These are phyloP conservation scores for Inonotus hispidus DNA, from an alignment of 1,284 basidiomycete species.

Conservation along the genomic window DNA sequence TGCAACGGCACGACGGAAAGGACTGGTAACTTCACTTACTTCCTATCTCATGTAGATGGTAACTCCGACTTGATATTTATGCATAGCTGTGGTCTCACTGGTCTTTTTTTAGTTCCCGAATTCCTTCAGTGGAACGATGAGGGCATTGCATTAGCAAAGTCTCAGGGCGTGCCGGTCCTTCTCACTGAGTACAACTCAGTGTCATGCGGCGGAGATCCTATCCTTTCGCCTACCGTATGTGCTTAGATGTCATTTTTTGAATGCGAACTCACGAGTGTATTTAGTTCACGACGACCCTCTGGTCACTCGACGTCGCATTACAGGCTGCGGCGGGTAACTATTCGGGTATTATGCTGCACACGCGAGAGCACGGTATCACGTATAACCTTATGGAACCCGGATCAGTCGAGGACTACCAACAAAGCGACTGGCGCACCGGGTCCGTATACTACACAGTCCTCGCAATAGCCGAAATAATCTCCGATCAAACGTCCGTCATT, in stretches of 20 bases:
- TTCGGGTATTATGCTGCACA: constrained; percentile 44
- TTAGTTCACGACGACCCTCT: constrained; percentile 58
- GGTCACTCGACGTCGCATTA: constrained; percentile 50
- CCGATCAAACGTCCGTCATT: constrained; percentile 40
- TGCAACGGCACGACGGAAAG: constrained; percentile 18
- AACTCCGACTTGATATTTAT: neutral
- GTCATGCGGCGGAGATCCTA: constrained; percentile 58
- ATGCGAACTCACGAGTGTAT: neutral
- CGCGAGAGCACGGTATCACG: constrained; percentile 43
- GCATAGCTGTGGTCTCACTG: neutral
- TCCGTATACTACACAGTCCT: constrained; percentile 55
- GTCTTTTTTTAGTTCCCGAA: constrained; percentile 21
- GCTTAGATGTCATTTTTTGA: neutral
- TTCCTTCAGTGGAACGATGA: constrained; percentile 41
- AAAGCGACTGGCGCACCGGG: constrained; percentile 41
- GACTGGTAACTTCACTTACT: constrained; percentile 26
- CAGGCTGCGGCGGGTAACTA: constrained; percentile 47
- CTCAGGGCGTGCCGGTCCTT: constrained; percentile 39
- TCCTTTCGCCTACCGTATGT: constrained; percentile 35
- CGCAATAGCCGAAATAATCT: constrained; percentile 48
- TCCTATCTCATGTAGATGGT: constrained; percentile 27
- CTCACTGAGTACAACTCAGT: constrained; percentile 65
- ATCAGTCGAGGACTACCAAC: constrained; percentile 28
- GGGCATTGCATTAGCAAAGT: constrained; percentile 28
- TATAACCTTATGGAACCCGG: constrained; percentile 49